Evolutionary conservation across 129 eudicot genomes (phyloP).

Genomic region (Deinandra increscens): DNA sequence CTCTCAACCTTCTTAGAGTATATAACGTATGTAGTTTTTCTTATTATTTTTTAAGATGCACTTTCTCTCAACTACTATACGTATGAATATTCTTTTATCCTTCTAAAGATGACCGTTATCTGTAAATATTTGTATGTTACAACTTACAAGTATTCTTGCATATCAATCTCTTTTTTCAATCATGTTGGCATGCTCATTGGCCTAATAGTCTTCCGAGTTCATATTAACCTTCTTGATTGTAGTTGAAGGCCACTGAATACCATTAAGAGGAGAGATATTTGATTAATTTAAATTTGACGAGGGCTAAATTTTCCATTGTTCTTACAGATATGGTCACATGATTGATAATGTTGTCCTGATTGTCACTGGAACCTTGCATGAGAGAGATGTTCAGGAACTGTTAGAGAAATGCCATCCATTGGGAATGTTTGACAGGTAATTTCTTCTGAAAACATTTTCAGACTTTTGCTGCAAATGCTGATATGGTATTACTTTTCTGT

Average conservation of each 20-base stretch:
- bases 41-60: constrained; percentile 4
- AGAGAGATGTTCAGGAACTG: constrained; percentile 94
- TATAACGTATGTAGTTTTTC: constrained; percentile 49
- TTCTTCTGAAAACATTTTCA: neutral
- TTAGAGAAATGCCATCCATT: constrained; percentile 92
- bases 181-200: neutral
- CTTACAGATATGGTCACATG: constrained; percentile 88
- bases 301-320: neutral
- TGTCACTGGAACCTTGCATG: constrained; percentile 93
- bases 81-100: neutral
- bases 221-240: constrained; percentile 8
- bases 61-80: constrained; percentile 2
- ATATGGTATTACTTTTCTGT: constrained; percentile 9
- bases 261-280: neutral
- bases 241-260: constrained; percentile 8
- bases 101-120: neutral
- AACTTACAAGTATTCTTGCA: neutral
- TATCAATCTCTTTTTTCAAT: neutral
- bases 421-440: constrained; percentile 95
- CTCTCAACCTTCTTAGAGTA: constrained; percentile 83
- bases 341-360: constrained; percentile 94
- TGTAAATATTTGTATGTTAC: neutral
- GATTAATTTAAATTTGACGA: neutral
- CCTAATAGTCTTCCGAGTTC: neutral
- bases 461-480: neutral